Evolutionary conservation across 2,329 filamentous ascomycete species (phyloP).

Genomic region (Talaromyces sp.): DNA sequence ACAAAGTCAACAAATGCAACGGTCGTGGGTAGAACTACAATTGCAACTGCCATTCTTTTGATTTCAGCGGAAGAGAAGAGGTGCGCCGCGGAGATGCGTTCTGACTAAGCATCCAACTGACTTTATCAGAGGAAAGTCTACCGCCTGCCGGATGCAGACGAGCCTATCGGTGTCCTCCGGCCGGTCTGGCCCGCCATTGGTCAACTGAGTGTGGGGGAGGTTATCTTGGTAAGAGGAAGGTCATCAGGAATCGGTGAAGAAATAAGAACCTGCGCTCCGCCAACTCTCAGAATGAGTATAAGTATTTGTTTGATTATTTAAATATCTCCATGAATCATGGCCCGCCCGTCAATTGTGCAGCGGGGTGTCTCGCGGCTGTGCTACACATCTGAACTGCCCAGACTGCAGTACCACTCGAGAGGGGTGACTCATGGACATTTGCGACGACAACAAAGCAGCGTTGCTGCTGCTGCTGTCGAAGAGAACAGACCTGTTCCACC

Average conservation of each 20-base stretch:
- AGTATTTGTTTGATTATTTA: no score
- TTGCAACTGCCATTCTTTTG: no score
- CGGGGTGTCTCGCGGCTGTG: not conserved
- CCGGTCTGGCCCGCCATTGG: not conserved
- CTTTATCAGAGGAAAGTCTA: no score
- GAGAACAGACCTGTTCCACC: constrained; percentile 4
- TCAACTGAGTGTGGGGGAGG: not conserved
- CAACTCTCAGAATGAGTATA: not conserved
- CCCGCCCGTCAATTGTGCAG: not conserved
- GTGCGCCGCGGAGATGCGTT: no score
- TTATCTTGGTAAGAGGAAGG: not conserved
- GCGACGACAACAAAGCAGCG: constrained; percentile 16
- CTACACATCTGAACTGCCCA: not conserved
- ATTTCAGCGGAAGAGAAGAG: no score
- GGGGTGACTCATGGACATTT: not conserved
- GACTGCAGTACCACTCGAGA: not conserved
- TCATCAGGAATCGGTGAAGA: not conserved
- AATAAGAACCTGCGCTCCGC: not conserved
- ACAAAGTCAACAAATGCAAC: no score
- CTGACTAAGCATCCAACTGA: no score
- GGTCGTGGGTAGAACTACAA: no score
- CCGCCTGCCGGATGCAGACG: not conserved
- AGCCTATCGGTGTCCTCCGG: not conserved
- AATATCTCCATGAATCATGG: not conserved
- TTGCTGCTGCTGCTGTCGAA: constrained; percentile 7